Base-by-base conservation (phyloP, 192 early-diverging fungal genomes). In the Endogone sp. region DNA sequence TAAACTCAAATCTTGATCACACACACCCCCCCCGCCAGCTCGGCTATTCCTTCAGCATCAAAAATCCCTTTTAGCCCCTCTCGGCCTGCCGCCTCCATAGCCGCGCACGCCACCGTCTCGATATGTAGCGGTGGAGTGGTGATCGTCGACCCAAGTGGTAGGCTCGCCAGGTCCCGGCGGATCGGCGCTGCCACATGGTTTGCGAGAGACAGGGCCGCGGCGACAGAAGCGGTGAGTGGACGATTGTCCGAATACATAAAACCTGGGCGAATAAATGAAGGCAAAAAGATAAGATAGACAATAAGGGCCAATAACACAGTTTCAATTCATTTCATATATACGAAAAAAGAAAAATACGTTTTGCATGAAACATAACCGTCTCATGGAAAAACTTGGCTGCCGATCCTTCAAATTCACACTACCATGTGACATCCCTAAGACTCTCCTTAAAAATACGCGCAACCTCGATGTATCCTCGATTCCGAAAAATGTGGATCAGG, bases 171-270 rank as follows among this genome's bases (percentile, higher is more conserved):
- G 22, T 77, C 71, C 27, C 71, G 72, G 9, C 16, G 6, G 37
- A 49, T 49, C 37, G 37, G 37, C 37, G 37, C 6, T 6, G 16
- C 16, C 16, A 49, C 9, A 11, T 16, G 37, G 37, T 49, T 49
- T 16, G 1, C 16, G 9, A 49, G 6, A 11, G 37, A 49, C 37
- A 90, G 70, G 2, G 78, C 78, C 4, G 79, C 81, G 3, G 89
- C 89, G 62, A 90, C 63, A 24, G 88, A 85, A 3, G 88, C 60
- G 0, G 87, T 84, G 23, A 84, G 29, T 6, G 88, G 84, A n/a
- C 88, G 84, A 0, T 78, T 70, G 8, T 79, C 70, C 2, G 82
- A 87, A 63, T 81, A 92, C 78, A 92, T 82, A 61, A 90, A 85
- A 4, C 89, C 82, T 62, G 68, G 65, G 27, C 65, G 63, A 64